Percentiles rank a stretch among this genome's conserved stretches.
These are phyloP conservation scores for Anisodus tanguticus DNA, from an alignment of 257 asterid species.

Conservation along the genomic window DNA sequence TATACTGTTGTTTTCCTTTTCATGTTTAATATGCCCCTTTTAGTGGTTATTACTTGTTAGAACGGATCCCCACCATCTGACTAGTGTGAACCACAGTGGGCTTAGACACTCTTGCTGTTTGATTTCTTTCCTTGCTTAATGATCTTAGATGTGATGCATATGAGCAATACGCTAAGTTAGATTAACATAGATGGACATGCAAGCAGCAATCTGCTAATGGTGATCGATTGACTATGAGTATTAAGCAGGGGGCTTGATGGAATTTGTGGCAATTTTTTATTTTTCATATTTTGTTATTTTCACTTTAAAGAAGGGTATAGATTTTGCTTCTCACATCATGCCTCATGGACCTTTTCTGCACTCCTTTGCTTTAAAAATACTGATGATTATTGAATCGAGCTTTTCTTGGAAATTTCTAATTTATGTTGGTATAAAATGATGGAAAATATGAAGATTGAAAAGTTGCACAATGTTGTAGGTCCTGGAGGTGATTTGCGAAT, in stretches of 20 bases:
- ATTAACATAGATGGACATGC: background rate
- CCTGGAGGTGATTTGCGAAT: conserved; percentile 80
- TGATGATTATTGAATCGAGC: background rate
- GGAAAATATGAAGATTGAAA: background rate
- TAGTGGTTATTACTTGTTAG: background rate
- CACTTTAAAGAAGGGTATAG: background rate
- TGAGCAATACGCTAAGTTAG: background rate
- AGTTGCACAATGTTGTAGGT: conserved; percentile 35
- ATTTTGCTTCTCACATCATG: background rate
- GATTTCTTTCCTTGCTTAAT: background rate
- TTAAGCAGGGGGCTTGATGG: conserved; percentile 3
- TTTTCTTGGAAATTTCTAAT: background rate
- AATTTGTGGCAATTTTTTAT: background rate
- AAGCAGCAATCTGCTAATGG: background rate
- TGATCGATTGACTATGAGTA: background rate
- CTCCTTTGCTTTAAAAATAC: background rate
- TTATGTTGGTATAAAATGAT: background rate
- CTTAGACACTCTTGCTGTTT: background rate
- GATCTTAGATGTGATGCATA: conserved; percentile 7
- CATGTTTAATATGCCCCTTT: conserved; percentile 1
- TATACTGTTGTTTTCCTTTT: background rate
- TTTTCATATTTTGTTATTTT: background rate
- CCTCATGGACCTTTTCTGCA: background rate
- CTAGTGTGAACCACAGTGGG: background rate
- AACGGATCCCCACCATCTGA: background rate